These are phyloP conservation scores for Trebouxia sp. DNA, from an alignment of 139 green algal species.

Conservation along the genomic window DNA sequence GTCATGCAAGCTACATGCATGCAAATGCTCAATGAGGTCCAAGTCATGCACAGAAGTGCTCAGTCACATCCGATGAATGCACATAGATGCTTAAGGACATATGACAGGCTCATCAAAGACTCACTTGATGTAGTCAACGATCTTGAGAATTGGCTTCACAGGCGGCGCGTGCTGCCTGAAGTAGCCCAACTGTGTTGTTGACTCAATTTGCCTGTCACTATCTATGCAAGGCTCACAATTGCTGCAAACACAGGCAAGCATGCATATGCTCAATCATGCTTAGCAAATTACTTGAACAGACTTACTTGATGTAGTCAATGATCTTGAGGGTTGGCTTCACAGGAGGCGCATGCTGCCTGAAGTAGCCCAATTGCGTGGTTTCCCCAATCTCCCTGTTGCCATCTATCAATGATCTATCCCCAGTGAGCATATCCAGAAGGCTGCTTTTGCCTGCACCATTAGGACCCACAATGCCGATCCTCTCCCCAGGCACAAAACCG, in stretches of 20 bases:
- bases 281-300: no score
- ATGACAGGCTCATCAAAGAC: not conserved
- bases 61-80: not conserved
- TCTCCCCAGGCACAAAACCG: conserved; percentile 63
- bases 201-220: conserved; percentile 47
- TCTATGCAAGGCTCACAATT: not conserved
- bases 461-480: conserved; percentile 71
- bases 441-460: conserved; percentile 74
- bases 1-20: no score
- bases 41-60: no score
- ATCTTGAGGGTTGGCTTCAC: conserved; percentile 60
- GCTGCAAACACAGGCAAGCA: not conserved
- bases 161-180: conserved; percentile 72
- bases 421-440: conserved; percentile 69
- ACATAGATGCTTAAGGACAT: not conserved
- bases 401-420: not conserved
- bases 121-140: conserved; percentile 70
- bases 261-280: not conserved
- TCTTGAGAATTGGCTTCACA: conserved; percentile 54
- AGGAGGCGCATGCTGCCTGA: conserved; percentile 68
- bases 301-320: conserved; percentile 65
- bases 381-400: conserved; percentile 56
- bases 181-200: conserved; percentile 73
- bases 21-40: not conserved
- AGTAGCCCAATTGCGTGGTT: conserved; percentile 73